These are phyloP conservation scores for Dothistroma pini DNA, from an alignment of 2,329 filamentous ascomycete species.

Conservation along the genomic window DNA sequence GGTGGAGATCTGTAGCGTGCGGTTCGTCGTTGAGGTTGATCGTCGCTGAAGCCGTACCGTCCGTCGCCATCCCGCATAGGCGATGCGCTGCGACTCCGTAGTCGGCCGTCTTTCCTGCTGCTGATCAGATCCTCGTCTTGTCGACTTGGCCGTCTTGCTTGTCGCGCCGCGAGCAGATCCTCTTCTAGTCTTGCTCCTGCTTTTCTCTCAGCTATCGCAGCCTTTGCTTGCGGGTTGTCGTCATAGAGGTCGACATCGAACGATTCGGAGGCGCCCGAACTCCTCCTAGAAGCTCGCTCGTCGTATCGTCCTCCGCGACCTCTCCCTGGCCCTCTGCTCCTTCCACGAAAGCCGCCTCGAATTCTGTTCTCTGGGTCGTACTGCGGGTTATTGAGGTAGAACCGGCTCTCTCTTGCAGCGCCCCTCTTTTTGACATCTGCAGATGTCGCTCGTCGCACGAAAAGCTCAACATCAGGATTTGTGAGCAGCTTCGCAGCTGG, in stretches of 20 bases:
- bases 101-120: constrained; percentile 39
- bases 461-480: constrained; percentile 65
- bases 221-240: constrained; percentile 50
- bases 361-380: constrained; percentile 72
- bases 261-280: constrained; percentile 31
- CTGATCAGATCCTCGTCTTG: constrained; percentile 34
- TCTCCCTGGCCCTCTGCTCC: constrained; percentile 19
- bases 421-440: constrained; percentile 76
- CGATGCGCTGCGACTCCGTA: constrained; percentile 59
- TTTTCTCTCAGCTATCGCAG: constrained; percentile 4
- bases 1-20: constrained; percentile 43
- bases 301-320: constrained; percentile 34
- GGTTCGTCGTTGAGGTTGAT: constrained; percentile 44
- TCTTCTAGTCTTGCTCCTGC: constrained; percentile 11
- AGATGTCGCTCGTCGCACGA: constrained; percentile 68
- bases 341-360: constrained; percentile 11
- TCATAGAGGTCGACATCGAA: constrained; percentile 83
- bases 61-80: constrained; percentile 50
- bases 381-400: constrained; percentile 89
- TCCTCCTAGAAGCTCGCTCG: constrained; percentile 11
- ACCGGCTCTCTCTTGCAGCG: constrained; percentile 77
- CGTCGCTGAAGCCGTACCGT: constrained; percentile 48
- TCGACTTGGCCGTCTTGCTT: constrained; percentile 13
- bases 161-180: constrained; percentile 18
- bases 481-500: constrained; percentile 65